These are phyloP conservation scores for Neonothopanus nambi DNA, from an alignment of 1,284 basidiomycete species.

Conservation along the genomic window DNA sequence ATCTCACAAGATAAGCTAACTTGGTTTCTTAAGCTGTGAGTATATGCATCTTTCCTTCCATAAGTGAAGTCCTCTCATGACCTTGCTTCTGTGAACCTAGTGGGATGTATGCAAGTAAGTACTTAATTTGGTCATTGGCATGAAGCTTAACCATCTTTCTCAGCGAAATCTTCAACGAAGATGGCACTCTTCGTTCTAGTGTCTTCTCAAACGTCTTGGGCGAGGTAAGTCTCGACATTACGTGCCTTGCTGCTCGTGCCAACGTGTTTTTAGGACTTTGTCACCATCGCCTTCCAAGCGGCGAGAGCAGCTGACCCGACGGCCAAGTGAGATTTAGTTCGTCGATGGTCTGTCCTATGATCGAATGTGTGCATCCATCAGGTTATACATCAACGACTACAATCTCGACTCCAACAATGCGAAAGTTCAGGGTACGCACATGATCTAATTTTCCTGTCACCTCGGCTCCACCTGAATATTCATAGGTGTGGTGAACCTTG, in stretches of 20 bases:
- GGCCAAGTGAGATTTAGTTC: constrained; percentile 31
- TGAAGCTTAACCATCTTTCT: constrained; percentile 5
- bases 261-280: constrained; percentile 31
- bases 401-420: constrained; percentile 41
- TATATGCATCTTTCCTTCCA: neutral
- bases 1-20: neutral
- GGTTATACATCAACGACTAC: constrained; percentile 46
- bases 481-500: constrained; percentile 11
- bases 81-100: constrained; percentile 18
- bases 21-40: constrained; percentile 11
- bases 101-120: constrained; percentile 43
- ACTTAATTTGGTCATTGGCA: neutral
- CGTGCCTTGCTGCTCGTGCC: neutral
- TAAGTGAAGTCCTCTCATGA: constrained; percentile 20
- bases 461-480: neutral
- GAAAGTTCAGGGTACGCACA: constrained; percentile 29
- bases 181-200: constrained; percentile 39
- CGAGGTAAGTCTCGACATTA: constrained; percentile 26
- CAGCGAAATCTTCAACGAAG: constrained; percentile 46
- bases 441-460: neutral
- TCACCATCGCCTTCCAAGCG: constrained; percentile 42
- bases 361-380: constrained; percentile 5
- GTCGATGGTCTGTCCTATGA: neutral
- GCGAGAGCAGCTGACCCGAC: constrained; percentile 36
- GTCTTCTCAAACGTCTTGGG: constrained; percentile 44